Conservation (phyloP, 345 rosid species). For the Limnanthes douglasii region DNA sequence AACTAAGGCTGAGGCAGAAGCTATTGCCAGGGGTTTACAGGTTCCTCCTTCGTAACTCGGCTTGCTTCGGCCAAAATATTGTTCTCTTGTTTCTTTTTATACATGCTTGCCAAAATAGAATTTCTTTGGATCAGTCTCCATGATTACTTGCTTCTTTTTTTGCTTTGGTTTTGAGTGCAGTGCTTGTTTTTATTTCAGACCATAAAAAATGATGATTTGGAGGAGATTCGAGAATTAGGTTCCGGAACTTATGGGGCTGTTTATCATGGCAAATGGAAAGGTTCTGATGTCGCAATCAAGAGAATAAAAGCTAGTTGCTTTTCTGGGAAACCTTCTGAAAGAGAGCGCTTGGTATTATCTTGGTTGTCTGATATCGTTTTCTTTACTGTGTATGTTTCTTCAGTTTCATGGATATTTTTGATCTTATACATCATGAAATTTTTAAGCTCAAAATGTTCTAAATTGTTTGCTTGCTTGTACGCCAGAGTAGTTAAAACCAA, state of each 20-base stretch:
- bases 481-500: too few relatives aligned
- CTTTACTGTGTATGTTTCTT: not conserved
- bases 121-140: not conserved
- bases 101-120: not conserved
- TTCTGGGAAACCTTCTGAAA: constrained; percentile 95
- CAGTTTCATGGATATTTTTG: not conserved
- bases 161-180: constrained; percentile 6
- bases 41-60: constrained; percentile 14
- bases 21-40: constrained; percentile 85
- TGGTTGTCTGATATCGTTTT: not conserved
- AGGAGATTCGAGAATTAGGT: constrained; percentile 87
- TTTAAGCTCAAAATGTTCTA: not conserved
- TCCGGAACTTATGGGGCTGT: constrained; percentile 97
- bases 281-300: constrained; percentile 97
- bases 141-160: constrained; percentile 4
- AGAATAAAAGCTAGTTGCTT: constrained; percentile 98
- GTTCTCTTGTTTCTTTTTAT: not conserved
- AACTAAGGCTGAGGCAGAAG: constrained; percentile 94
- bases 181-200: constrained; percentile 33
- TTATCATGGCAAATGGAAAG: constrained; percentile 97
- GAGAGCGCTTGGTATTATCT: constrained; percentile 58
- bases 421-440: too few relatives aligned
- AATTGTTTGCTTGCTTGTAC: too few relatives aligned
- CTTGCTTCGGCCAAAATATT: too few relatives aligned
- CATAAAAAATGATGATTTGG: constrained; percentile 81